Evolutionary conservation across 441 rosid species (phyloP), one percentile per base, ranked within the genome.

Genomic region (Jatropha podagrica): DNA sequence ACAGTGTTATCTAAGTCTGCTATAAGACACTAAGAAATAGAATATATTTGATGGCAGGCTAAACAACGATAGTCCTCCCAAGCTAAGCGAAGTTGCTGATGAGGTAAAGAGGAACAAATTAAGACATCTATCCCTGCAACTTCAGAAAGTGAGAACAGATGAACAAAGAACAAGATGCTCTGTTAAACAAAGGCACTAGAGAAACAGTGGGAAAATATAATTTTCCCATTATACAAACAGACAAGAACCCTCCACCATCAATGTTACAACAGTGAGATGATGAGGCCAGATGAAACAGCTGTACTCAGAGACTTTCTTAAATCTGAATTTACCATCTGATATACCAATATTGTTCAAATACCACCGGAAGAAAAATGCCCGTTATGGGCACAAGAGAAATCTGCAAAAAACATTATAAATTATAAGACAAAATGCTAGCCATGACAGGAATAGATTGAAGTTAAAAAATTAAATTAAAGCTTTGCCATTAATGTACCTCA

Each of bases 361-460:
- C 65, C 55, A 67, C 52, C 20, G 75, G 72, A 71, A 69, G n/a
- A 74, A 69, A 48, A 83, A 73, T 23, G 62, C 76, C 78, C 60
- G 3, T 15, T 67, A 61, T 61, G 40, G 77, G 71, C 70, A 58
- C 26, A 70, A 74, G 55, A 73, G 68, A 44, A 51, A 81, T 80
- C 86, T 82, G 88, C 90, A 82, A 41, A 59, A 15, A 61, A 44
- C 48, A 44, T 44, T 44, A 44, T 44, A 74, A 77, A 75, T 68
- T 42, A 67, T 41, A 64, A 52, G 70, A 66, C 75, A 61, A 61
- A 66, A 58, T 74, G 44, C 38, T 49, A 18, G 48, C 63, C 60
- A 38, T 18, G 73, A 65, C 59, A 40, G 60, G 65, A 41, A n/a
- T 15, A 62, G 14, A 23, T 2, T 41, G 74, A 64, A 37, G 42